Evolutionary conservation across 108 stramenopile genomes (phyloP), one percentile per base, ranked within the genome.

Genomic region (Nitzschia putrida): DNA sequence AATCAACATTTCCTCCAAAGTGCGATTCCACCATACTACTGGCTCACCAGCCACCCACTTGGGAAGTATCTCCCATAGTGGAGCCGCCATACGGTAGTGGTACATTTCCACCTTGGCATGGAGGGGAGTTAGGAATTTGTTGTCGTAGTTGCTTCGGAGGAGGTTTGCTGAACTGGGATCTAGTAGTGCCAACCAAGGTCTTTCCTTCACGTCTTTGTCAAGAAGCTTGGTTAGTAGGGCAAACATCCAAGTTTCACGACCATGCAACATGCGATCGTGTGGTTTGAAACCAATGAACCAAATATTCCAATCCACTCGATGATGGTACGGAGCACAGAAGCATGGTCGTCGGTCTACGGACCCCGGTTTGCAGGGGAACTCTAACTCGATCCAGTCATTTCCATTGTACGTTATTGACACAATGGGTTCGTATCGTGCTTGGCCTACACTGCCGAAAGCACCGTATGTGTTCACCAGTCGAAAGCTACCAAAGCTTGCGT

Each of bases 311-410:
- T 91, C 92, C 18, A 94, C 70, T 16, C 71, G 80, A 59, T 87
- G 86, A 67, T 94, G 92, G 69, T 91, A 90, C 20, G 92, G 92
- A 40, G 85, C 80, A 69, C 87, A 83, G 59, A 88, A 82, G 64
- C 88, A 89, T n/a, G 89, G 89, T 54, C 84, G 66, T 10, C 85
- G 60, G 22, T 71, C 54, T 11, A 90, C 26, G 49, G 74, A 50
- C 12, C 88, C 86, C 13, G 92, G 92, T 71, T 94, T 94, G 72
- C 88, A 89, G 10, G 79, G 83, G 61, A 94, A 87, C 69, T 90
- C 85, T 12, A 85, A 3, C 66, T 89, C 86, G 13, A 56, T 64
- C 89, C 89, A 90, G 11, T 72, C 25, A 11, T 69, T 21, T 11
- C 74, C 82, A 58, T 82, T 72, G 18, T 63, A 64, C 54, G 79